Evolutionary conservation across 2,329 filamentous ascomycete genomes (phyloP).

Genomic region (Monilinia vaccinii-corymbosi): DNA sequence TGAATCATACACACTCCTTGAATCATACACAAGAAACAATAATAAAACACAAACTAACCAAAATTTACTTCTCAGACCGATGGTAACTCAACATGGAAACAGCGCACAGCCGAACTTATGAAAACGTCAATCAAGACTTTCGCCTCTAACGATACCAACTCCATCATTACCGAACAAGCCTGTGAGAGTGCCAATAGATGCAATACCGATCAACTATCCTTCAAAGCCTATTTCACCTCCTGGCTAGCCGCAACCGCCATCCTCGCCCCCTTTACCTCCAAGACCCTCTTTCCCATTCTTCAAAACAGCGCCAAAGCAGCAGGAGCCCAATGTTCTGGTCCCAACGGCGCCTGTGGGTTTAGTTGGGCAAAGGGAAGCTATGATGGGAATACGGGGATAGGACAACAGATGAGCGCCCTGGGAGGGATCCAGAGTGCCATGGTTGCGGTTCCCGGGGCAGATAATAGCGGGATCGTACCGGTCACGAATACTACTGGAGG

Average conservation of each 20-base stretch:
- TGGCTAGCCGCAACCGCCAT: conserved; percentile 55
- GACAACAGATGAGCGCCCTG: conserved; percentile 63
- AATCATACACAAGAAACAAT: neutral
- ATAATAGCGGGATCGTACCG: conserved; percentile 26
- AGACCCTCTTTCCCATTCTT: conserved; percentile 44
- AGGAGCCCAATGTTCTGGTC: conserved; percentile 47
- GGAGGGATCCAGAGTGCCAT: conserved; percentile 44
- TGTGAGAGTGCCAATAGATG: conserved; percentile 52
- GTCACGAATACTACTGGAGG: conserved; percentile 32
- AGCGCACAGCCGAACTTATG: conserved; percentile 47
- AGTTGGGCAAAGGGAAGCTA: conserved; percentile 44
- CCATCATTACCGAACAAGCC: conserved; percentile 35
- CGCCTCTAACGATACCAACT: conserved; percentile 32
- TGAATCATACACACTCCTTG: neutral
- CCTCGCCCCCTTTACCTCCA: conserved; percentile 51
- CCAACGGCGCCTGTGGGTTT: conserved; percentile 50
- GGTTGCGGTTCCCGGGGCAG: conserved; percentile 26
- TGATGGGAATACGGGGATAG: conserved; percentile 54
- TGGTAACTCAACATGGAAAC: conserved; percentile 40
- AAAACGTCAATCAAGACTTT: conserved; percentile 47
- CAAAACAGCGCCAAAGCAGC: conserved; percentile 45
- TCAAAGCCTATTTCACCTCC: conserved; percentile 53
- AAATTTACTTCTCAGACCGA: conserved; percentile 20
- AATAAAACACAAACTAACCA: neutral
- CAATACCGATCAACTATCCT: conserved; percentile 52